These are phyloP conservation scores for Fraxinus albicans DNA, from an alignment of 305 asterid genomes.

Conservation along the genomic window DNA sequence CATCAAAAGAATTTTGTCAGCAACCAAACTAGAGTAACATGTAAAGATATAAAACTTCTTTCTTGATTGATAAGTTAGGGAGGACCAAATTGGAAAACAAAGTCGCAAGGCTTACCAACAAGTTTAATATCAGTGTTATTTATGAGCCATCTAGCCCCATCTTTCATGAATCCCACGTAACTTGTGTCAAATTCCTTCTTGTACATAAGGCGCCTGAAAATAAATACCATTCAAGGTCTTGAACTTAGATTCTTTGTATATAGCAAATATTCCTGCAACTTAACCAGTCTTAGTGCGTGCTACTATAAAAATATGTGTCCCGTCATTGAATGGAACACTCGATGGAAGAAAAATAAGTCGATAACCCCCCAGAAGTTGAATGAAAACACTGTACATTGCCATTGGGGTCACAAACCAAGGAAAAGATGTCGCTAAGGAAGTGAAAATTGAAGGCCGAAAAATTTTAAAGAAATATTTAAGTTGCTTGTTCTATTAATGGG, in stretches of 20 bases:
- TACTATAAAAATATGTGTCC: background rate
- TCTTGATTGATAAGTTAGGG: background rate
- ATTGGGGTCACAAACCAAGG: background rate
- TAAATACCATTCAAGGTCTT: background rate
- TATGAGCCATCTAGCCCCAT: constrained; percentile 94
- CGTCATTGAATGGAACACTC: background rate
- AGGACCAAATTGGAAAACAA: background rate
- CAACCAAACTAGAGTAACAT: background rate
- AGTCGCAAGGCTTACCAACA: constrained; percentile 57
- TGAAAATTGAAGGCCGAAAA: background rate
- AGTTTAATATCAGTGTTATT: constrained; percentile 95
- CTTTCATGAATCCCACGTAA: constrained; percentile 93
- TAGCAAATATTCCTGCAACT: background rate
- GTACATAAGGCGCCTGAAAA: constrained; percentile 82
- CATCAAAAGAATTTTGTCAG: background rate
- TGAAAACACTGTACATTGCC: background rate
- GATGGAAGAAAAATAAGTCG: background rate
- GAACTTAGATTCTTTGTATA: background rate
- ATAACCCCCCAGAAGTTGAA: background rate
- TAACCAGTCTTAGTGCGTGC: background rate
- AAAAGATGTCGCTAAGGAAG: background rate
- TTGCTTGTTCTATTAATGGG: background rate
- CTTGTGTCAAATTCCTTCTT: constrained; percentile 82
- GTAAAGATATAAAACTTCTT: background rate
- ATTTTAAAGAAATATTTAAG: background rate